Percentiles rank a stretch among this genome's conserved stretches.
Conservation (phyloP, 140 eudicot genomes). For the Oenanthe javanica region DNA sequence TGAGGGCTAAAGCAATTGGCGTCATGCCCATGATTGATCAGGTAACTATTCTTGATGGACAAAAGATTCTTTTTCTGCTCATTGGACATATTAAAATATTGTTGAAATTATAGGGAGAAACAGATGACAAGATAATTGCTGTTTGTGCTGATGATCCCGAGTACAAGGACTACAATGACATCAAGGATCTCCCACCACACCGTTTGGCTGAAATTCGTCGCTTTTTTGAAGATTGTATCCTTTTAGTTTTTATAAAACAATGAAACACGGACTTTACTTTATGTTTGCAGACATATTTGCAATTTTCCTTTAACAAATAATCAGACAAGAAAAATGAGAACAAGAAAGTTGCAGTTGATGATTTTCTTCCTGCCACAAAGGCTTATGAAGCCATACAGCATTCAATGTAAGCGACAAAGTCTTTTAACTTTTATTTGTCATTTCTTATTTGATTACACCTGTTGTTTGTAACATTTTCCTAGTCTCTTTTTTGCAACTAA, state of each 20-base stretch:
- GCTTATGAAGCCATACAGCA: slow-evolving; percentile 69
- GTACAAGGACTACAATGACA: slow-evolving; percentile 71
- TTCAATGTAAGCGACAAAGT: slow-evolving; percentile 52
- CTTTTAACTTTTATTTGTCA: background rate
- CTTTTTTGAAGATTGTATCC: slow-evolving; percentile 96
- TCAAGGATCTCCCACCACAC: slow-evolving; percentile 93
- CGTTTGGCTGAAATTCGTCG: slow-evolving; percentile 95
- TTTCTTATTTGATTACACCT: background rate
- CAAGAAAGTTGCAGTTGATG: slow-evolving; percentile 86
- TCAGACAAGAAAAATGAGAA: slow-evolving; percentile 89
- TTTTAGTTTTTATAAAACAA: slow-evolving; percentile 12
- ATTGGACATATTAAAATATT: background rate
- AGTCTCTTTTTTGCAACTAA: background rate
- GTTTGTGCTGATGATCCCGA: slow-evolving; percentile 99
- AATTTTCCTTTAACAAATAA: slow-evolving; percentile 24
- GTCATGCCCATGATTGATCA: slow-evolving; percentile 70
- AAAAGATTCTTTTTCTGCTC: background rate
- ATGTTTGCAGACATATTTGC: background rate
- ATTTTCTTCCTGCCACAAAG: slow-evolving; percentile 63
- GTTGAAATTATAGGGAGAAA: slow-evolving; percentile 54
- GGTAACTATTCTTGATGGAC: slow-evolving; percentile 15
- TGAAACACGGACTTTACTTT: background rate
- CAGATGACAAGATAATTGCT: slow-evolving; percentile 92
- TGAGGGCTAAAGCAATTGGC: slow-evolving; percentile 58
- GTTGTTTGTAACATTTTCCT: background rate